Base-by-base conservation (phyloP, 345 rosid species). In the Jatropha curcas region DNA sequence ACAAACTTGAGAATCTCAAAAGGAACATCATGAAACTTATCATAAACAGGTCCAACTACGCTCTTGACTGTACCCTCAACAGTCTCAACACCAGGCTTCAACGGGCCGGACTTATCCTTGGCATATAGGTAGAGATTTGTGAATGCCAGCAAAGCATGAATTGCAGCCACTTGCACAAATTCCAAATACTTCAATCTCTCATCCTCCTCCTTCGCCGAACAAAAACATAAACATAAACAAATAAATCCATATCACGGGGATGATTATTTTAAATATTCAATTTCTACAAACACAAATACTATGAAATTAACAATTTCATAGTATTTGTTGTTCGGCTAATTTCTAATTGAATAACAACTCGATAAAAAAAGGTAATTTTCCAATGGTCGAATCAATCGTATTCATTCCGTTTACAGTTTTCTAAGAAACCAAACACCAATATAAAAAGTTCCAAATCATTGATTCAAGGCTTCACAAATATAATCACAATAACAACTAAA, bases 1-100 rank as follows among this genome's bases (percentile, higher is more conserved):
- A 89, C 87, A 59, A 85, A 88, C 51, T 84, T 88, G 82, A 96
- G 93, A 58, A 88, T 79, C 45, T 85, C 92, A 1, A 76, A 76
- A 0, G 97, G 98, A 33, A 87, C 83, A 35, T 81, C 92, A 14
- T 87, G 94, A 81, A 75, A 93, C 69, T 90, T 91, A 12, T 84
- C 72, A 48, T 84, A 87, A 3, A 96, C 97, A 35, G 94, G 98
- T 35, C 90, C 88, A 0, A 91, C 86, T n/a, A 96, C 86, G 13
- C 72, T 88, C 85, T 87, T 91, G 22, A 93, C 96, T 1, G 91
- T 85, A 24, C 91, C 94, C 78, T 95, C 99, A 0, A 90, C 84
- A 19, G 93, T 84, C 77, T 93, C 97, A 70, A 95, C 92, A 22
- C 97, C 89, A 2, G 92, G 76, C 74, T 90, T 93, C 84, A 93